Conservation (phyloP, 805 yeast genomes). For the Ogataea degrootiae region DNA sequence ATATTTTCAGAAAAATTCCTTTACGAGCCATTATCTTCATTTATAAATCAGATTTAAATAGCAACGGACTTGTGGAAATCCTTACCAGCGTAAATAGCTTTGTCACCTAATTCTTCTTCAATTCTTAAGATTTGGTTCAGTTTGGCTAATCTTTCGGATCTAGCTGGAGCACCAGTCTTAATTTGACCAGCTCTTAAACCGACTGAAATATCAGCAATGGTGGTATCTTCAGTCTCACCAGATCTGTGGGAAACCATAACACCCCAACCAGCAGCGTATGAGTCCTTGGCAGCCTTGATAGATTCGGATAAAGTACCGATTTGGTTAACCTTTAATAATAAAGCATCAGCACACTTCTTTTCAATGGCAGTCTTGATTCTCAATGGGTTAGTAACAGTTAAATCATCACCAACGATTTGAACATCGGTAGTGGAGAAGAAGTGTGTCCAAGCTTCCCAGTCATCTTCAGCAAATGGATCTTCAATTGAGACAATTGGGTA, state of each 20-base stretch:
- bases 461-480: conserved; percentile 99
- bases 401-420: conserved; percentile 97
- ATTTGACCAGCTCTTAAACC: conserved; percentile 98
- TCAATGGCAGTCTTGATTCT: conserved; percentile 95
- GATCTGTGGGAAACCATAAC: conserved; percentile 99
- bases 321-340: conserved; percentile 97
- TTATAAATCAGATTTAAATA: conserved; percentile 19
- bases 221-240: conserved; percentile 99
- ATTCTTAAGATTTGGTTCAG: conserved; percentile 97
- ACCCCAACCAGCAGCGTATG: conserved; percentile 97
- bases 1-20: no score
- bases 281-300: conserved; percentile 92
- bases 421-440: conserved; percentile 71
- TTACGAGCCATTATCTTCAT: no score
- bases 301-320: conserved; percentile 96
- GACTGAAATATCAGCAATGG: conserved; percentile 95
- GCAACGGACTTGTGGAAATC: conserved; percentile 64
- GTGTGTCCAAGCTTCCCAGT: conserved; percentile 97
- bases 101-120: conserved; percentile 97
- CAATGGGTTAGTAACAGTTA: conserved; percentile 96
- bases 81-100: conserved; percentile 93
- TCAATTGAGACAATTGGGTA: conserved; percentile 98
- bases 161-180: conserved; percentile 99
- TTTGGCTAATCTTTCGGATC: conserved; percentile 99
- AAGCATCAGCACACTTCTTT: conserved; percentile 91